Base-by-base conservation (phyloP, 23 red algal species). In the Gracilaria gracilis region DNA sequence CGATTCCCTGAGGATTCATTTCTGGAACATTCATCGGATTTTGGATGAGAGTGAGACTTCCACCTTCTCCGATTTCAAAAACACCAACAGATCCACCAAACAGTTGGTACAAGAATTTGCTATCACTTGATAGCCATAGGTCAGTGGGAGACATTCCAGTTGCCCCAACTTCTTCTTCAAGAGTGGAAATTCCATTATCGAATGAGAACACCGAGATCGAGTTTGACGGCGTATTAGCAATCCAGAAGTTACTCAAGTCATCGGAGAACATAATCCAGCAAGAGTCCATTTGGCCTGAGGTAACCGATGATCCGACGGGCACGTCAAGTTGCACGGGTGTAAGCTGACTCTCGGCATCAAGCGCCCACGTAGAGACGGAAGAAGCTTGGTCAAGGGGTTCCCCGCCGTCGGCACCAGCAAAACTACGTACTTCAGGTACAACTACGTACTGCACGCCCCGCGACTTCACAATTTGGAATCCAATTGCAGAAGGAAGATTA, bases 311-410 rank as follows among this genome's bases (percentile, higher is more conserved):
- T 62, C 80, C 80, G 34, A 65, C 44, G 15, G 54, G 58, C 7
- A 84, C 29, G 58, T 84, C 80, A 84, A 84, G 80, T 55, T 84
- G 80, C 23, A 67, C 55, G 7, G 80, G 80, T 27, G 65, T 32
- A 42, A 84, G 61, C 15, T 21, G 47, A 16, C 80, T 53, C 19
- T 34, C 29, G 17, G 44, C n/a, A 13, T 31, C 54, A 27, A 84
- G 58, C 9, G 27, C 20, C 80, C 80, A 84, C 9, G 54, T 84
- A 44, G 80, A 84, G 57, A 84, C 80, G 38, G 80, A 84, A 84
- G 53, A 20, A 33, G 55, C 54, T 21, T 84, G 80, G 20, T 44
- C 51, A 42, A 17, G 47, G 20, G 57, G 21, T 9, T 4, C 4
- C n/a, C 17, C 42, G 57, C 80, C 80, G 28, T 84, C 51, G 24